phyloP scores from a whole-genome alignment of 164 flowering plant genomes.

The Macadamia tetraphylla region DNA sequence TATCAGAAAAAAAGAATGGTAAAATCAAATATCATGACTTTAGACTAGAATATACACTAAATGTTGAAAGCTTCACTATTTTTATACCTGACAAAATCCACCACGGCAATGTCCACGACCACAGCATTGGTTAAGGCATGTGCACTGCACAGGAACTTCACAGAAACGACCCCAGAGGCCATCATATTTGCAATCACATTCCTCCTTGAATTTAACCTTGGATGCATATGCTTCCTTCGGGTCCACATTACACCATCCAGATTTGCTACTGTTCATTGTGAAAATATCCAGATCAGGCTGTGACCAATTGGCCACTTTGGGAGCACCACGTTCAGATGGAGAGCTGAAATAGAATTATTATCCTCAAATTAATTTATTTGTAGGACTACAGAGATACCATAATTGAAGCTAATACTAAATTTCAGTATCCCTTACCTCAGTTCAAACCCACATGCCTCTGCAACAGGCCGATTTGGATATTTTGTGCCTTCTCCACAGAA shows the following conservation, averaged over 20 bases:
- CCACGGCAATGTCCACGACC: conserved; percentile 89
- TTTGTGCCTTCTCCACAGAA: conserved; percentile 97
- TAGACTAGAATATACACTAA: background rate
- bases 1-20: background rate
- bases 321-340: conserved; percentile 58
- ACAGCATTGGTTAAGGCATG: conserved; percentile 89
- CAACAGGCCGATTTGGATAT: conserved; percentile 92
- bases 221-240: conserved; percentile 70
- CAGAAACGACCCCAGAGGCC: conserved; percentile 74
- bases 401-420: conserved; percentile 3
- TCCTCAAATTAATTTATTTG: conserved; percentile 4
- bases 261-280: conserved; percentile 63
- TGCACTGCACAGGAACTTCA: conserved; percentile 66
- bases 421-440: conserved; percentile 42
- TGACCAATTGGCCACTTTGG: conserved; percentile 59
- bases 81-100: conserved; percentile 84
- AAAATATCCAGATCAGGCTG: conserved; percentile 66
- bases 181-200: conserved; percentile 97
- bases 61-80: conserved; percentile 1
- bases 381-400: background rate
- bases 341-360: conserved; percentile 35
- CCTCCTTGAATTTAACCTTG: conserved; percentile 61
- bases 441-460: conserved; percentile 91
- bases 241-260: conserved; percentile 97
- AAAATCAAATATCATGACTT: background rate